Base-by-base conservation (phyloP, 805 yeast genomes). In the Lachancea meyersii region DNA sequence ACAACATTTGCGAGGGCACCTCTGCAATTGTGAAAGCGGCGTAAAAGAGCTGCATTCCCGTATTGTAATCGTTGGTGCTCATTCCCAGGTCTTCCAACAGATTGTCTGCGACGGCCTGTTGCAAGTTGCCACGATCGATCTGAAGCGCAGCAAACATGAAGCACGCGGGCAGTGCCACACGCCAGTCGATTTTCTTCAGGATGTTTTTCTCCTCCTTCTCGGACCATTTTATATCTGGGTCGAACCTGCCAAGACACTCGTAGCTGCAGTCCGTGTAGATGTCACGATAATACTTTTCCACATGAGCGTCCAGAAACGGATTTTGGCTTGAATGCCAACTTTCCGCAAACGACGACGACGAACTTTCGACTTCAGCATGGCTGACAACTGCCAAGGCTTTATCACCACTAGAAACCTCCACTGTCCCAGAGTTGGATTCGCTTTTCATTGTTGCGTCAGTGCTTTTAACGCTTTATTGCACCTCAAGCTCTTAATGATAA, bases 1-100 rank as follows among this genome's bases (percentile, higher is more conserved):
- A 74, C 21, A 80, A 64, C 48, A 80, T 64, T 54, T 79, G 83
- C 1, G 83, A 77, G 0, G 86, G 86, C 11, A 80, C 57, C 57
- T 80, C 86, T 11, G 82, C 78, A n/a, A 64, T 46, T 39, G 79
- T 57, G 48, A 80, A 80, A 31, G 71, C 64, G 4, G 74, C 63
- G 43, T 67, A 68, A 50, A 72, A 72, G 16, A 80, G 67, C 6
- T 79, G 75, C 47, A 68, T 73, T 16, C 85, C 86, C 18, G 65
- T 55, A 55, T 81, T 81, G 56, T 71, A 79, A 45, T 80, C 76
- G 50, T 73, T 64, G 13, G 81, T 77, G 9, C 70, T 70, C 55
- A 81, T 52, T 1, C 62, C 52, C 48, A 79, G 60, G 49, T 80
- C 83, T 1, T 57, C 61, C 39, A 80, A 58, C 51, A 80, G 50